Percentiles rank a stretch among this genome's conserved stretches.
phyloP scores from a whole-genome alignment of 1,139 yeast genomes.

The Ogataea hybrid region DNA sequence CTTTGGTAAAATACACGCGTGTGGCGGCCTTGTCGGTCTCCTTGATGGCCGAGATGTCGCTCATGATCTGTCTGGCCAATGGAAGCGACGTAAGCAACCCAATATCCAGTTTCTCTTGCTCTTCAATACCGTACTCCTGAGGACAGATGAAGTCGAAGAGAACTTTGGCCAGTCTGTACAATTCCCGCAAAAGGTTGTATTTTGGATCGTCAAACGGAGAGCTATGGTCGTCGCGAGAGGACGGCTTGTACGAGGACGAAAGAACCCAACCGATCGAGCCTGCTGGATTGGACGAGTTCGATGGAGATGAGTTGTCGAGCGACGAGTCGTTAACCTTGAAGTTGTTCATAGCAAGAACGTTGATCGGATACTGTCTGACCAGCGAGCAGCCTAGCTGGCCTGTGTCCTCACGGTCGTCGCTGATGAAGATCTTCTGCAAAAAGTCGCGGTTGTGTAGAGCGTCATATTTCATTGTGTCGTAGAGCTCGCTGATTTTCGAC shows the following conservation, averaged over 20 bases:
- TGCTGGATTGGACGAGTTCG: slow-evolving; percentile 37
- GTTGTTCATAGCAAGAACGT: slow-evolving; percentile 72
- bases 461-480: slow-evolving; percentile 98
- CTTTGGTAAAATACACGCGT: slow-evolving; percentile 91
- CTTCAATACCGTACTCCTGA: slow-evolving; percentile 97
- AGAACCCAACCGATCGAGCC: slow-evolving; percentile 78
- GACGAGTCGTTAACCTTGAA: slow-evolving; percentile 51
- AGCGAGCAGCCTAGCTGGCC: slow-evolving; percentile 48
- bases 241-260: slow-evolving; percentile 39
- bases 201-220: slow-evolving; percentile 82
- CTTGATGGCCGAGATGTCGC: slow-evolving; percentile 79
- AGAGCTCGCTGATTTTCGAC: slow-evolving; percentile 90
- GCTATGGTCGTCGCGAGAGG: slow-evolving; percentile 29
- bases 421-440: slow-evolving; percentile 76
- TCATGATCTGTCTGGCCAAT: slow-evolving; percentile 80
- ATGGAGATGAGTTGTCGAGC: slow-evolving; percentile 34
- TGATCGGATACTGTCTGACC: slow-evolving; percentile 79
- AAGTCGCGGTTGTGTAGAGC: slow-evolving; percentile 94
- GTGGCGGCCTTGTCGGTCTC: slow-evolving; percentile 78
- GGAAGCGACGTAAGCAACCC: slow-evolving; percentile 94
- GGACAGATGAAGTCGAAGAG: slow-evolving; percentile 97
- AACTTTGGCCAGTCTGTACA: slow-evolving; percentile 87
- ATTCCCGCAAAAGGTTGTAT: slow-evolving; percentile 77
- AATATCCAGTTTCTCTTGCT: slow-evolving; percentile 92
- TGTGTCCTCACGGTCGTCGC: slow-evolving; percentile 47